Evolutionary conservation across 768 basidiomycete genomes (phyloP), one percentile per base, ranked within the genome.

Genomic region (Lentinula lateritia): DNA sequence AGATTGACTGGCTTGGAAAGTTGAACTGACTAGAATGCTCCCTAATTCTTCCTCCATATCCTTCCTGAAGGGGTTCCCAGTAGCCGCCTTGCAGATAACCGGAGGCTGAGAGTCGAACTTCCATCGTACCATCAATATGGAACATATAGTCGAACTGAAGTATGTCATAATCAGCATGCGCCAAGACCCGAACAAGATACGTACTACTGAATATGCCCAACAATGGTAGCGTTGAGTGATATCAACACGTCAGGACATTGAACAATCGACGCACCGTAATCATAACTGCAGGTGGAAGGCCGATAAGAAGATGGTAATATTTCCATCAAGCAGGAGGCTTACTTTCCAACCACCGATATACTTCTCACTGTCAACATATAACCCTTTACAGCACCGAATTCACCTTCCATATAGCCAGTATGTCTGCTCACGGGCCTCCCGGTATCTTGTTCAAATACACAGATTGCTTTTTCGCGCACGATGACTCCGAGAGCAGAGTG

Each of bases 71-170:
- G 0, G 74, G 62, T 38, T 82, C 79, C 80, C 83, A 87, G 68
- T 77, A 84, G 12, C 82, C 85, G 48, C 83, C 85, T 72, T 88
- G 87, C 58, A 88, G 74, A 67, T 89, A 89, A 1, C 87, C 87
- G 3, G 85, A 87, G 0, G 87, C 87, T 7, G 86, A 87, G 16
- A 87, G 36, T 1, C 83, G 77, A n/a, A 87, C 83, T 72, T 89
- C 87, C 23, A 89, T 79, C 2, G 85, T 86, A 3, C 87, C 86
- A 63, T 88, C 87, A 16, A 86, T 68, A 61, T 83, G 80, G 75
- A 88, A 87, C 2, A 80, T 81, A 68, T 87, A 88, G 65, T 88
- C 87, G 67, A 87, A 88, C 79, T 82, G 64, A 18, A 15, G 12
- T 10, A 13, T 12, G 2, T 35, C 16, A 28, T 12, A 13, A 3